Evolutionary conservation across 805 yeast species (phyloP).

Genomic region (Grigorovia jiainica): DNA sequence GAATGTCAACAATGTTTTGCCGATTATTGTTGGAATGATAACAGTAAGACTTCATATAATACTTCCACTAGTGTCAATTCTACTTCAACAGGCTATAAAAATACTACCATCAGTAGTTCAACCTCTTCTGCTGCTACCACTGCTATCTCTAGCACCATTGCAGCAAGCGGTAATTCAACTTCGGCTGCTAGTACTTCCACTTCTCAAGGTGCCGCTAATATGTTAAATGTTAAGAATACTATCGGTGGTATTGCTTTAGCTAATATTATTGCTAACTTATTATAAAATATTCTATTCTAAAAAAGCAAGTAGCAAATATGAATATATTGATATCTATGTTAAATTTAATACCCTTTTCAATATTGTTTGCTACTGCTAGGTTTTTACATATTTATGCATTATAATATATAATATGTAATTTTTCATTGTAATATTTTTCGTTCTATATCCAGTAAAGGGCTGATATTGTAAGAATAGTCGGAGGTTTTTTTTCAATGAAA

Average conservation of each 20-base stretch:
- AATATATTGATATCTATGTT: neutral
- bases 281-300: neutral
- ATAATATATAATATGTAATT: too few species aligned
- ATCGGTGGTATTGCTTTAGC: neutral
- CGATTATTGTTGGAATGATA: constrained; percentile 69
- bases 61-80: constrained; percentile 4
- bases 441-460: too few species aligned
- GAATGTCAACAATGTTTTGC: constrained; percentile 67
- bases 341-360: too few species aligned
- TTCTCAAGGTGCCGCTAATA: constrained; percentile 1
- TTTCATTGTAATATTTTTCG: too few species aligned
- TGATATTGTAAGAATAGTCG: too few species aligned
- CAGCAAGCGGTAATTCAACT: constrained; percentile 1
- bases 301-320: neutral
- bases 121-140: constrained; percentile 1
- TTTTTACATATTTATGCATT: too few species aligned
- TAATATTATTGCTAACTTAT: constrained; percentile 1
- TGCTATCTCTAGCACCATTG: neutral
- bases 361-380: too few species aligned
- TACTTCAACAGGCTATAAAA: neutral
- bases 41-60: constrained; percentile 8
- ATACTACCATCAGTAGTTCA: neutral
- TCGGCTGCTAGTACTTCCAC: neutral
- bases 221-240: neutral
- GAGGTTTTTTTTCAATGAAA: too few species aligned